phyloP scores from a whole-genome alignment of 1,284 basidiomycete genomes.

The Irpex sp. region DNA sequence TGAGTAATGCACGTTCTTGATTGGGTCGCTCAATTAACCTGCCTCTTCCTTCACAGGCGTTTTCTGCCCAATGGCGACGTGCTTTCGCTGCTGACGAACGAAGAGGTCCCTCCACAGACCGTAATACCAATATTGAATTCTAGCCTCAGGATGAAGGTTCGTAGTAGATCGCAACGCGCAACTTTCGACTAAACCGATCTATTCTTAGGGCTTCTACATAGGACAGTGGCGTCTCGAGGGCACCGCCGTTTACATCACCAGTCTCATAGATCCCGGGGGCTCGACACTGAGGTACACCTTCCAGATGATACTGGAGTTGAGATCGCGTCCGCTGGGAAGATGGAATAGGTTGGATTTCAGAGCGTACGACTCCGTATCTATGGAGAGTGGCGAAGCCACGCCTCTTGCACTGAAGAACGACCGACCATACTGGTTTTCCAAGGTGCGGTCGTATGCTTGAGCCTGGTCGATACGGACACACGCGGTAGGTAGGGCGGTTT shows the following conservation, averaged over 20 bases:
- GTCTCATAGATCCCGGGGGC: constrained; percentile 46
- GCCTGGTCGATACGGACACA: background rate
- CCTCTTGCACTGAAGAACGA: constrained; percentile 78
- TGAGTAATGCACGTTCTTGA: constrained; percentile 29
- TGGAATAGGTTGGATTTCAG: constrained; percentile 87
- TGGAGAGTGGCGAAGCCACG: constrained; percentile 69
- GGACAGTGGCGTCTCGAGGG: constrained; percentile 65
- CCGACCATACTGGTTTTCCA: constrained; percentile 90
- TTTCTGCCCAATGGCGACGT: constrained; percentile 88
- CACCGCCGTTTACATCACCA: constrained; percentile 52
- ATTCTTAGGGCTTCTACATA: constrained; percentile 55
- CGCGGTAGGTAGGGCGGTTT: background rate
- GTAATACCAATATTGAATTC: constrained; percentile 77
- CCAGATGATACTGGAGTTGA: constrained; percentile 75
- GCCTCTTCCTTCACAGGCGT: constrained; percentile 42
- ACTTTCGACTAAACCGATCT: background rate
- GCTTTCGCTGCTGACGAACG: constrained; percentile 82
- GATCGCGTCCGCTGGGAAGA: constrained; percentile 74
- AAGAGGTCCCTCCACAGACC: constrained; percentile 67
- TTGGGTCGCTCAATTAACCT: background rate
- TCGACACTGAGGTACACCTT: constrained; percentile 60
- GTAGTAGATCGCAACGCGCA: constrained; percentile 2
- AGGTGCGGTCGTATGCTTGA: constrained; percentile 54
- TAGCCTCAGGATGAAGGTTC: constrained; percentile 73
- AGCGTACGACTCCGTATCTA: constrained; percentile 70